Conservation (phyloP, 164 flowering plant species). For the Taxillus chinensis region DNA sequence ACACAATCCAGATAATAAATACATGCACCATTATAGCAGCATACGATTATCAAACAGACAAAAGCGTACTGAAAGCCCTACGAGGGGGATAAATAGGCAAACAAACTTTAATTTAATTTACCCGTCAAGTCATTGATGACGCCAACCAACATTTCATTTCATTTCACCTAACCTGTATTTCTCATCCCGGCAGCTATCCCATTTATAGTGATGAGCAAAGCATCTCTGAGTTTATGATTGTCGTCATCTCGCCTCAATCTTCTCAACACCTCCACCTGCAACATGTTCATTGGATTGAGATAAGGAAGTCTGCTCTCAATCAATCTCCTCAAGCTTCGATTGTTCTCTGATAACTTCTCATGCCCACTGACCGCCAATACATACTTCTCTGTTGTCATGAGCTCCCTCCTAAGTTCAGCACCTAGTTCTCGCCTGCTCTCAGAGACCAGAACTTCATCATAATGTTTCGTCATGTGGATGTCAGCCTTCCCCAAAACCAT, state of each 20-base stretch:
- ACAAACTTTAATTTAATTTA: too few species aligned
- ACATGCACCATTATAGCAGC: too few species aligned
- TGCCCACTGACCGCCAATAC: slow-evolving; percentile 72
- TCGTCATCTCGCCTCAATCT: slow-evolving; percentile 71
- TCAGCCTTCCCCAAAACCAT: slow-evolving; percentile 94
- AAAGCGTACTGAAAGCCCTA: too few species aligned
- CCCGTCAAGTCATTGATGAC: too few species aligned
- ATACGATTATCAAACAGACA: too few species aligned
- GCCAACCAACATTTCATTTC: too few species aligned
- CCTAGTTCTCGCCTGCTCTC: slow-evolving; percentile 56
- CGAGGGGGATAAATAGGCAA: too few species aligned
- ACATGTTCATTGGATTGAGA: slow-evolving; percentile 76
- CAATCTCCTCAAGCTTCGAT: slow-evolving; percentile 58
- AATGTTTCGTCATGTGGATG: slow-evolving; percentile 65
- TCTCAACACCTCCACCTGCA: slow-evolving; percentile 80
- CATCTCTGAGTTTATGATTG: slow-evolving; percentile 73
- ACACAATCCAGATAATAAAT: too few species aligned
- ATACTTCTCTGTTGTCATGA: slow-evolving; percentile 50
- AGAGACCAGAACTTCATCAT: slow-evolving; percentile 81
- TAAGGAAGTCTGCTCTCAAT: slow-evolving; percentile 81
- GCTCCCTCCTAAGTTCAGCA: slow-evolving; percentile 56
- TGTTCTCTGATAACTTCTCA: slow-evolving; percentile 61
- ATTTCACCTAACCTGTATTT: slow-evolving; percentile 62
- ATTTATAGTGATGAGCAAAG: slow-evolving; percentile 81
- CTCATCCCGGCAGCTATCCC: slow-evolving; percentile 99